Percentiles rank a stretch among this genome's conserved stretches.
Evolutionary conservation across 2,329 filamentous ascomycete genomes (phyloP).

Genomic region (Scytalidium lignicola): DNA sequence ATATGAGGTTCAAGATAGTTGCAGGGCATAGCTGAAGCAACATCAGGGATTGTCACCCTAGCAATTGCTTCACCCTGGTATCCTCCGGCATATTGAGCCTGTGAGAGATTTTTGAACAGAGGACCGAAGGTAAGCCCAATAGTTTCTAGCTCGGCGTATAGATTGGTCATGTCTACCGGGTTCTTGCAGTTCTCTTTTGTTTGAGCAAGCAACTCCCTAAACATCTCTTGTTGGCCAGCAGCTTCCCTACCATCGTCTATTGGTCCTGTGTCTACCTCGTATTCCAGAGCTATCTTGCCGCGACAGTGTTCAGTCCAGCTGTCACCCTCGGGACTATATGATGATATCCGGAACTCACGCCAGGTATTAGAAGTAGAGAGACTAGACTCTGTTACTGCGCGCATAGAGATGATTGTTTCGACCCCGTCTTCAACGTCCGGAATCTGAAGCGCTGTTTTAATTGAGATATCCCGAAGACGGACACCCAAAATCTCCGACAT

Average conservation of each 20-base stretch:
- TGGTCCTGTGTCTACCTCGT: constrained; percentile 5
- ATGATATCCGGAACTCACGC: neutral
- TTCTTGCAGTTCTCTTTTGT: constrained; percentile 16
- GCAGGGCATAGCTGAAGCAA: constrained; percentile 28
- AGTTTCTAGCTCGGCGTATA: constrained; percentile 20
- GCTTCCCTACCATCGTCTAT: constrained; percentile 20
- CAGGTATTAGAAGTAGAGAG: neutral
- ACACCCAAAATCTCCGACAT: constrained; percentile 26
- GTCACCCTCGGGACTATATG: neutral
- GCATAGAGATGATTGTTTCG: constrained; percentile 33
- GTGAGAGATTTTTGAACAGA: constrained; percentile 25
- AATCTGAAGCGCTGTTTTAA: constrained; percentile 41
- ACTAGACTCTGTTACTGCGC: no score
- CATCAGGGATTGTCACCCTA: constrained; percentile 24
- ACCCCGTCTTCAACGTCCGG: constrained; percentile 36
- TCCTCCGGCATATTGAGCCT: constrained; percentile 15
- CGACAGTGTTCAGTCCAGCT: constrained; percentile 31
- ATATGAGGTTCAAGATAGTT: constrained; percentile 27
- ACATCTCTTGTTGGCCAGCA: constrained; percentile 12
- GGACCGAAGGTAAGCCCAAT: constrained; percentile 27
- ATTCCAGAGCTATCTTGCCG: constrained; percentile 26
- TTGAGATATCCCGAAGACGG: constrained; percentile 40
- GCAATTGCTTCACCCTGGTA: constrained; percentile 18
- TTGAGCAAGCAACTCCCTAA: constrained; percentile 10
- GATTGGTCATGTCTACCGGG: constrained; percentile 19